Base-by-base conservation (phyloP, 2,329 filamentous ascomycete genomes). In the Claviceps capensis region DNA sequence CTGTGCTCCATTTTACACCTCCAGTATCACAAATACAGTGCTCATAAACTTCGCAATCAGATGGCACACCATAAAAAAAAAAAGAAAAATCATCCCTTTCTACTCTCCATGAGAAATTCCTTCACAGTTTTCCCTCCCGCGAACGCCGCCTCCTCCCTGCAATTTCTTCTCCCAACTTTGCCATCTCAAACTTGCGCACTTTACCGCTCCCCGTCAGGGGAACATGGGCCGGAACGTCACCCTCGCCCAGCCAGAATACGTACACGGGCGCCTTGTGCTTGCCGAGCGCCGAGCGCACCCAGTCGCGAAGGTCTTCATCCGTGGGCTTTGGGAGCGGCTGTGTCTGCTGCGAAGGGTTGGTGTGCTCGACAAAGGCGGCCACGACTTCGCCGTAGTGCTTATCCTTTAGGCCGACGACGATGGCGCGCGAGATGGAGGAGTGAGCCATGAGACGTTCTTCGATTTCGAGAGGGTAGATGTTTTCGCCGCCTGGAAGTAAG, bases 301-400 rank as follows among this genome's bases (percentile, higher is more conserved):
- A 86, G 44, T 76, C 72, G 16, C 75, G 70, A n/a, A 86, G 63
- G 55, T 82, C 77, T 5, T 75, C 70, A 48, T 75, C 73, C 4
- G 37, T 30, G 14, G 44, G 44, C 23, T 22, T 19, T 14, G 22
- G 4, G 6, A 8, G 42, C 42, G 42, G 22, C 22, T 19, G 41
- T 9, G 8, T 17, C 8, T 22, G 19, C 22, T 23, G 42, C 4
- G 42, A 16, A 6, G 65, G 63, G 3, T 65, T 60, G 9, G n/a
- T 19, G n/a, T 19, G 8, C 52, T 71, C 67, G 13, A 85, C 65
- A 61, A 88, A 88, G 0, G 83, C 79, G 8, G 74, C 81, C 1
- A 87, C 84, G 0, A 86, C 83, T 61, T 88, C 85, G 50, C 84
- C 85, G 59, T 86, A 87, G 60, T 83, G 79, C n/a, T 73, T 70